These are phyloP conservation scores for Vitis rupestris DNA, from an alignment of 164 flowering plant genomes.

Conservation along the genomic window DNA sequence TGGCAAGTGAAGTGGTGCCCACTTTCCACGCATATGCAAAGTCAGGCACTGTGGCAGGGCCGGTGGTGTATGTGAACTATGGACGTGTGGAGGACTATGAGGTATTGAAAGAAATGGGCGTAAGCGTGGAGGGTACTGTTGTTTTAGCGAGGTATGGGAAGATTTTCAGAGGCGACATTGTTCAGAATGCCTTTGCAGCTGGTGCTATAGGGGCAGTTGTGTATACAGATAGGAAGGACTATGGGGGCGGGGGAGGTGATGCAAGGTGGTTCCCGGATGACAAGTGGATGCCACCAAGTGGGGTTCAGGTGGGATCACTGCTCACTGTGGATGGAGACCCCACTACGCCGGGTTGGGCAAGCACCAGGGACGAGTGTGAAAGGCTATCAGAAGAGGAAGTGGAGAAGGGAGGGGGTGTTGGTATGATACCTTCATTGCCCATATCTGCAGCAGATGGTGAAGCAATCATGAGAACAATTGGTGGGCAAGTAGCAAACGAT, in stretches of 20 bases:
- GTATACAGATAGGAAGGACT: constrained; percentile 63
- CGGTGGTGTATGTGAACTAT: constrained; percentile 61
- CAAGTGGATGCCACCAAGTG: constrained; percentile 78
- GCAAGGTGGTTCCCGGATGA: constrained; percentile 53
- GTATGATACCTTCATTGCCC: constrained; percentile 71
- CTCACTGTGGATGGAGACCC: constrained; percentile 64
- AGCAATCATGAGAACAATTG: constrained; percentile 46
- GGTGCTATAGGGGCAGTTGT: constrained; percentile 64
- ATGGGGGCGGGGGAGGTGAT: constrained; percentile 45
- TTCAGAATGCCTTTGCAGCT: constrained; percentile 45
- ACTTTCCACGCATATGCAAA: constrained; percentile 71
- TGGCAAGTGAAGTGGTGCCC: constrained; percentile 45
- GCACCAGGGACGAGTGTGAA: constrained; percentile 45
- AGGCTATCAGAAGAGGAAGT: constrained; percentile 52
- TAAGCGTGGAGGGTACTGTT: constrained; percentile 46
- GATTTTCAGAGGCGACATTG: constrained; percentile 71
- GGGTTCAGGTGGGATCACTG: constrained; percentile 73
- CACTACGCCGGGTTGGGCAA: constrained; percentile 79
- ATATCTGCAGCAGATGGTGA: constrained; percentile 64
- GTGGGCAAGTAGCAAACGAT: constrained; percentile 52
- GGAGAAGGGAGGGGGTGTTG: constrained; percentile 46
- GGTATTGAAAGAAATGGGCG: constrained; percentile 42
- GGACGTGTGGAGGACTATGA: constrained; percentile 63
- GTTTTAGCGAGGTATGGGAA: constrained; percentile 69
- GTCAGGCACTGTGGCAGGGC: constrained; percentile 52